phyloP scores from a whole-genome alignment of 1,284 basidiomycete genomes.

The Rhodotorula mucilaginosa region DNA sequence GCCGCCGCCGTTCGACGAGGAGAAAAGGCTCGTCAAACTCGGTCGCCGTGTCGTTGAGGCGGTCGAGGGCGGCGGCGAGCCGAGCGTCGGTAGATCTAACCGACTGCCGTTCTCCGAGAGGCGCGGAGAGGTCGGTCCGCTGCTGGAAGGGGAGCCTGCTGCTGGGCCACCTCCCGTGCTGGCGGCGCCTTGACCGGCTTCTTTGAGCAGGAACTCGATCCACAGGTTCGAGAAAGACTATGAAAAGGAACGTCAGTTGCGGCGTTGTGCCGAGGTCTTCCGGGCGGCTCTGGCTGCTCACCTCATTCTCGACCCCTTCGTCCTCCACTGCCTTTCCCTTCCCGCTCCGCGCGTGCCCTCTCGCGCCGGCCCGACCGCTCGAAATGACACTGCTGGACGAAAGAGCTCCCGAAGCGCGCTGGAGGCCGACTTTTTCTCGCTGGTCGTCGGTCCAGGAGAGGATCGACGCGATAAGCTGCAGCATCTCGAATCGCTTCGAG shows the following conservation, averaged over 20 bases:
- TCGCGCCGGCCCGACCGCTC: slow-evolving; percentile 33
- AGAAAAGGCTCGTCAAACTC: slow-evolving; percentile 28
- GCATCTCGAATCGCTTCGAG: slow-evolving; percentile 94
- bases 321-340: slow-evolving; percentile 50
- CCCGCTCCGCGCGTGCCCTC: slow-evolving; percentile 37
- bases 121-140: background rate
- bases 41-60: slow-evolving; percentile 19
- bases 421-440: slow-evolving; percentile 84
- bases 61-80: slow-evolving; percentile 17
- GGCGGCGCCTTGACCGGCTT: slow-evolving; percentile 7
- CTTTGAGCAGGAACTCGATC: slow-evolving; percentile 88
- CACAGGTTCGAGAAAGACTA: slow-evolving; percentile 91
- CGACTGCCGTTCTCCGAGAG: slow-evolving; percentile 1
- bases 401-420: slow-evolving; percentile 54
- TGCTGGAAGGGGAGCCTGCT: background rate
- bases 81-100: slow-evolving; percentile 28
- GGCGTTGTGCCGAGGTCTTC: background rate
- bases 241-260: background rate
- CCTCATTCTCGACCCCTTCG: slow-evolving; percentile 67
- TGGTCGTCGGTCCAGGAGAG: slow-evolving; percentile 87
- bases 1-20: slow-evolving; percentile 13
- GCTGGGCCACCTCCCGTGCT: background rate
- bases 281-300: slow-evolving; percentile 13
- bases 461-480: slow-evolving; percentile 80
- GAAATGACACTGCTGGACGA: slow-evolving; percentile 39